Conservation (phyloP, 257 asterid genomes). For the Nicotiana paniculata region DNA sequence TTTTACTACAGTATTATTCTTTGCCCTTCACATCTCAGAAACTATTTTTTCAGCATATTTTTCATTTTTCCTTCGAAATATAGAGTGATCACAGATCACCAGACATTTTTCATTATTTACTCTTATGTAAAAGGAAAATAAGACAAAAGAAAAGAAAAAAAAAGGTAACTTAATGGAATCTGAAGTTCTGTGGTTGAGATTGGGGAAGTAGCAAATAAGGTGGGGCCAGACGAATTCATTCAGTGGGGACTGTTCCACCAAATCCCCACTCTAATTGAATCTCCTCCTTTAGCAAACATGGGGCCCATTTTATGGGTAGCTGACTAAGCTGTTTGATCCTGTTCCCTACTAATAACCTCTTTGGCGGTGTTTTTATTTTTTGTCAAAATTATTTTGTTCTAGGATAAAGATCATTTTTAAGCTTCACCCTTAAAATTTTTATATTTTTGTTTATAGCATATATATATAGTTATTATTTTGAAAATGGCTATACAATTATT, state of each 20-base stretch:
- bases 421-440: too few relatives aligned
- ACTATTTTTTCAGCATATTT: neutral
- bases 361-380: too few relatives aligned
- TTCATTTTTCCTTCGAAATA: neutral
- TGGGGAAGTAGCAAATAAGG: neutral
- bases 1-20: neutral
- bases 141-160: neutral
- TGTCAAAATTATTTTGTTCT: too few relatives aligned
- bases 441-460: too few relatives aligned
- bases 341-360: neutral
- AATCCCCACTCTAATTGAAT: slow-evolving; percentile 5
- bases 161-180: neutral
- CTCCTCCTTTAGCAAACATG: neutral
- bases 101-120: too few relatives aligned
- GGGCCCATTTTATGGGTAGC: neutral
- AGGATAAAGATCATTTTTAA: too few relatives aligned
- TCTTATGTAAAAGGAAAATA: neutral
- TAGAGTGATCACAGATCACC: neutral
- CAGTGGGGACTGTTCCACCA: slow-evolving; percentile 28
- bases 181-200: neutral
- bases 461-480: too few relatives aligned
- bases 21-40: neutral
- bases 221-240: slow-evolving; percentile 30
- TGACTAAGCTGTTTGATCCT: neutral
- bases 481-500: too few relatives aligned